Evolutionary conservation across 2,329 filamentous ascomycete genomes (phyloP).

Genomic region (Verticillium isaacii): DNA sequence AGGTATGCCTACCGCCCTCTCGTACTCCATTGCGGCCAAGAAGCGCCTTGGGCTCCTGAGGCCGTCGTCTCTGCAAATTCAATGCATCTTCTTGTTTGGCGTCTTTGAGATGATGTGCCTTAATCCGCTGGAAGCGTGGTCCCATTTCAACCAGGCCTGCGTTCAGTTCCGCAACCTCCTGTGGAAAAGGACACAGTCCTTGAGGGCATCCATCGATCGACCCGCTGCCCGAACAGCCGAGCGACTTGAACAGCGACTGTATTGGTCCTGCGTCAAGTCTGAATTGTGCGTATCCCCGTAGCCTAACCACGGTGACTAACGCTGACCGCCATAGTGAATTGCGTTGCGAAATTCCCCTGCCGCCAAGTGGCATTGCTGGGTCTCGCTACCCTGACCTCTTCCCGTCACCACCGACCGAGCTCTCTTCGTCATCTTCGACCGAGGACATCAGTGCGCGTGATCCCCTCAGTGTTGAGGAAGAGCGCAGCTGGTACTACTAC

Average conservation of each 20-base stretch:
- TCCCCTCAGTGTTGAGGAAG: slow-evolving; percentile 14
- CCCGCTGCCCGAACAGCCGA: neutral
- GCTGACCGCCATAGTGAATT: slow-evolving; percentile 5
- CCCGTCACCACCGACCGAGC: slow-evolving; percentile 18
- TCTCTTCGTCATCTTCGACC: slow-evolving; percentile 4
- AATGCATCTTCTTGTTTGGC: slow-evolving; percentile 25
- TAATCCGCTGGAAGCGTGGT: slow-evolving; percentile 22
- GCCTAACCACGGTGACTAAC: too few relatives aligned
- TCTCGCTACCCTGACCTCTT: slow-evolving; percentile 23
- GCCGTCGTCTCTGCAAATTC: slow-evolving; percentile 20
- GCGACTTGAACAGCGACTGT: slow-evolving; percentile 21
- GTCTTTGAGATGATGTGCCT: slow-evolving; percentile 28
- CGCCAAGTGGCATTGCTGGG: slow-evolving; percentile 9
- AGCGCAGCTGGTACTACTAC: slow-evolving; percentile 24
- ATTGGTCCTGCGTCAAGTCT: slow-evolving; percentile 28
- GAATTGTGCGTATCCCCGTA: slow-evolving; percentile 16
- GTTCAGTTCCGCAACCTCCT: slow-evolving; percentile 17
- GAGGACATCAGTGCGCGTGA: neutral
- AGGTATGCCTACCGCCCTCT: slow-evolving; percentile 15
- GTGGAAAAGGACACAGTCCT: slow-evolving; percentile 2
- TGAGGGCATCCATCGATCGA: neutral
- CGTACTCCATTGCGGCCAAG: slow-evolving; percentile 23
- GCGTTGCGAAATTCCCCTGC: slow-evolving; percentile 12
- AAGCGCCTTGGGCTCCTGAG: slow-evolving; percentile 23
- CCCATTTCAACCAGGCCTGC: slow-evolving; percentile 23